Evolutionary conservation across 1,284 basidiomycete genomes (phyloP).

Genomic region (Cryptococcus jaspeensis): DNA sequence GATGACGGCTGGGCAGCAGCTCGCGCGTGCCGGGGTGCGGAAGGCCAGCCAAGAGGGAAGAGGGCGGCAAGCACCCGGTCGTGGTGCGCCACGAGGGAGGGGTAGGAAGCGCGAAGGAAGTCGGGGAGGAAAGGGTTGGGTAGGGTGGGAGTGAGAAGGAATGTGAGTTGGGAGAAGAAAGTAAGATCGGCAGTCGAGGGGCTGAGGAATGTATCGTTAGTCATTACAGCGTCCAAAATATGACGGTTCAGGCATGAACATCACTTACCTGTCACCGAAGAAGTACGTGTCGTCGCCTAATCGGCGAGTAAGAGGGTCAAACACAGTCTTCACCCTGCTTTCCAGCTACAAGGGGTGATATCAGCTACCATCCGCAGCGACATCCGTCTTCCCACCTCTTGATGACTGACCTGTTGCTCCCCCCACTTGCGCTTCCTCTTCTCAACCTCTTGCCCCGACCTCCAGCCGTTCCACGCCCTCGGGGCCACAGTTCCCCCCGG

Average conservation of each 20-base stretch:
- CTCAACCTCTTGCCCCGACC: slow-evolving; percentile 32
- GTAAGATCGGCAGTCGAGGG: slow-evolving; percentile 45
- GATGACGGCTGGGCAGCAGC: not conserved
- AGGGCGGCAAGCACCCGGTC: slow-evolving; percentile 26
- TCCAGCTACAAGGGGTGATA: slow-evolving; percentile 17
- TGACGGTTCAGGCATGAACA: not conserved
- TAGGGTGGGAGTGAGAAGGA: slow-evolving; percentile 43
- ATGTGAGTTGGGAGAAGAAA: slow-evolving; percentile 48
- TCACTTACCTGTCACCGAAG: slow-evolving; percentile 31
- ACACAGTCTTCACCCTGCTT: slow-evolving; percentile 19
- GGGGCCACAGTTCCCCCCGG: slow-evolving; percentile 41
- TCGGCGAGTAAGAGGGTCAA: slow-evolving; percentile 36
- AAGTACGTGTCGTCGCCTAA: slow-evolving; percentile 30
- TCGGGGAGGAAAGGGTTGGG: slow-evolving; percentile 46
- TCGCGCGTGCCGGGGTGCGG: slow-evolving; percentile 5
- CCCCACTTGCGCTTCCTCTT: slow-evolving; percentile 34
- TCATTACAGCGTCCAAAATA: not conserved
- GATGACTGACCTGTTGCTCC: slow-evolving; percentile 36
- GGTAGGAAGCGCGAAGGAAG: slow-evolving; percentile 38
- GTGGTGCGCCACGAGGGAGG: slow-evolving; percentile 37
- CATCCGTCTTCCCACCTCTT: not conserved
- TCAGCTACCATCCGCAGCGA: not conserved
- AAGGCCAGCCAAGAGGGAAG: slow-evolving; percentile 22
- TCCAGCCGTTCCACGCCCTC: slow-evolving; percentile 38
- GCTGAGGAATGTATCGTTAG: slow-evolving; percentile 14